Conservation (phyloP, 1,139 yeast species). For the Kodamaea ohmeri region DNA sequence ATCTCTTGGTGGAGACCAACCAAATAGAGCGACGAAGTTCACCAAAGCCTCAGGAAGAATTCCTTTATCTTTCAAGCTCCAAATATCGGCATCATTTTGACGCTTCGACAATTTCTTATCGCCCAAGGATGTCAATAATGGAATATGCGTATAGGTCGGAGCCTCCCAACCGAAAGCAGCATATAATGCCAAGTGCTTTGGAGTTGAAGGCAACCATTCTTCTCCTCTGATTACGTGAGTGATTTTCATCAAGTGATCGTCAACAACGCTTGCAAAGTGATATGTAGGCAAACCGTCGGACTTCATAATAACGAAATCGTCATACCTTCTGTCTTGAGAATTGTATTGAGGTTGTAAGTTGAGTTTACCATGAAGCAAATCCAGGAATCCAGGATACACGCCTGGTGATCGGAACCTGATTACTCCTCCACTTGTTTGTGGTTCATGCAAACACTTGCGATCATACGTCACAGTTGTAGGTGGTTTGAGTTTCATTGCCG, state of each 20-base stretch:
- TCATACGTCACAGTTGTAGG: constrained; percentile 94
- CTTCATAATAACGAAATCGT: constrained; percentile 84
- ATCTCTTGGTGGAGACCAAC: constrained; percentile 83
- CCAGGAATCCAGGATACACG: constrained; percentile 61
- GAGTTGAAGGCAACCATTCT: constrained; percentile 96
- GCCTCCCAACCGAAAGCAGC: constrained; percentile 83
- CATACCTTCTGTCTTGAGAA: constrained; percentile 67
- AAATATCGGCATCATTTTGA: constrained; percentile 74
- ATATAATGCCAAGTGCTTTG: constrained; percentile 87
- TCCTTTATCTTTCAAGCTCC: constrained; percentile 57
- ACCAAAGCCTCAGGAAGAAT: constrained; percentile 82
- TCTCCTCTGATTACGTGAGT: constrained; percentile 97
- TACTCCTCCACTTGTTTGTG: constrained; percentile 31
- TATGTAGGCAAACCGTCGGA: constrained; percentile 95
- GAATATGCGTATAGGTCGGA: constrained; percentile 86
- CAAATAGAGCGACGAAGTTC: constrained; percentile 86
- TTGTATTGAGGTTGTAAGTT: constrained; percentile 81
- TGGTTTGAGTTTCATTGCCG: constrained; percentile 74
- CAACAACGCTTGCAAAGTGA: constrained; percentile 93
- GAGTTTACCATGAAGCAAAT: constrained; percentile 72
- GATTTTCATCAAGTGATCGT: constrained; percentile 87
- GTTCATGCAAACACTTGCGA: constrained; percentile 55
- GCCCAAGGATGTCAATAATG: constrained; percentile 67
- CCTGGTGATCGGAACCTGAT: constrained; percentile 72
- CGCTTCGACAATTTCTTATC: constrained; percentile 88